Conservation (phyloP, 805 yeast genomes). For the Cyberlindnera subsufficiens region DNA sequence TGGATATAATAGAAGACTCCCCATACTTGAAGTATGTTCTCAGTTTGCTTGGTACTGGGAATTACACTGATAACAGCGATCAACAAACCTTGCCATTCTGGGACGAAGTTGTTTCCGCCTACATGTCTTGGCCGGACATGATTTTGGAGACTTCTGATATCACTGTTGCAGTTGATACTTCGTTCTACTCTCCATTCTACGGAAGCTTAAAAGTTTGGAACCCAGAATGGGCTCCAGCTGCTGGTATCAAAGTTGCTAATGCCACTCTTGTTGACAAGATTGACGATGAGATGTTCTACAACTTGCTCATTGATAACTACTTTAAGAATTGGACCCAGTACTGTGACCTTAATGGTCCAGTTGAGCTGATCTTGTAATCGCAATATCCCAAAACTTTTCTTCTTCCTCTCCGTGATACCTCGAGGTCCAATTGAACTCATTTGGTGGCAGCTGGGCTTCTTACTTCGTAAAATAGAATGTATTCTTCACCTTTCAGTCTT, state of each 20-base stretch:
- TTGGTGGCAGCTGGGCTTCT: too few relatives aligned
- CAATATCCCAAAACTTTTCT: neutral
- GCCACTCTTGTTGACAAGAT: constrained; percentile 30
- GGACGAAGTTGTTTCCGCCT: constrained; percentile 36
- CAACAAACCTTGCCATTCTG: constrained; percentile 36
- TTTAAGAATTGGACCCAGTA: constrained; percentile 33
- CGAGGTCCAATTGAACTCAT: too few relatives aligned
- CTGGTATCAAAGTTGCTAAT: constrained; percentile 28
- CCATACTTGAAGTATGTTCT: constrained; percentile 26
- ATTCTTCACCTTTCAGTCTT: too few relatives aligned
- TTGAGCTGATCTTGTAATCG: constrained; percentile 5
- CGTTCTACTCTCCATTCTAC: constrained; percentile 37
- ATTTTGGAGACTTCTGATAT: constrained; percentile 26
- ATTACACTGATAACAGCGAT: constrained; percentile 26
- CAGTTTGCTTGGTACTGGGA: constrained; percentile 31
- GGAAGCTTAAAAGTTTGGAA: constrained; percentile 35
- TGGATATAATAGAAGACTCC: constrained; percentile 23
- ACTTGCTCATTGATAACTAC: constrained; percentile 26
- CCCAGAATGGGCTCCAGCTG: constrained; percentile 30
- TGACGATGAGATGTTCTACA: constrained; percentile 28
- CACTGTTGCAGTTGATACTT: constrained; percentile 32
- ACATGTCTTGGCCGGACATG: constrained; percentile 32
- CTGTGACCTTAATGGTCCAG: constrained; percentile 23
- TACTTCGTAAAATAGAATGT: too few relatives aligned
- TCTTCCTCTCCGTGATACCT: too few relatives aligned